A percentile compares a stretch with the other conserved stretches of the same genome.
Conservation (phyloP, 164 flowering plant species). For the grape (Vitis vinifera) region ASM3070453v1 NC_081809.1:5102501-5103000, state of each 20-base stretch:
- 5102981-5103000: constrained; percentile 40
- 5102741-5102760: no score
- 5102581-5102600: constrained; percentile 15
- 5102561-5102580: not conserved
- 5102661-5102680: constrained; percentile 56
- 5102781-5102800: constrained; percentile 56
- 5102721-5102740: no score
- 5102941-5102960: constrained; percentile 60
- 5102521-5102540: not conserved
- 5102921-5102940: constrained; percentile 69
- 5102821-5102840: constrained; percentile 93
- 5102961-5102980: constrained; percentile 47
- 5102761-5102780: constrained; percentile 44
- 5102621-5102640: constrained; percentile 85
- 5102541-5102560: not conserved
- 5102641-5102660: constrained; percentile 57
- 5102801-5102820: constrained; percentile 79
- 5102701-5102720: not conserved
- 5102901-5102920: constrained; percentile 73
- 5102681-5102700: not conserved
- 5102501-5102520: constrained; percentile 8
- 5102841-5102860: constrained; percentile 59
- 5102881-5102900: constrained; percentile 78
- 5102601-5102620: constrained; percentile 79
- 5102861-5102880: constrained; percentile 75